Evolutionary conservation across 225 moss, liverwort and hornwort species (phyloP).

Genomic region (Bryoerythrophyllum caledonicum): DNA sequence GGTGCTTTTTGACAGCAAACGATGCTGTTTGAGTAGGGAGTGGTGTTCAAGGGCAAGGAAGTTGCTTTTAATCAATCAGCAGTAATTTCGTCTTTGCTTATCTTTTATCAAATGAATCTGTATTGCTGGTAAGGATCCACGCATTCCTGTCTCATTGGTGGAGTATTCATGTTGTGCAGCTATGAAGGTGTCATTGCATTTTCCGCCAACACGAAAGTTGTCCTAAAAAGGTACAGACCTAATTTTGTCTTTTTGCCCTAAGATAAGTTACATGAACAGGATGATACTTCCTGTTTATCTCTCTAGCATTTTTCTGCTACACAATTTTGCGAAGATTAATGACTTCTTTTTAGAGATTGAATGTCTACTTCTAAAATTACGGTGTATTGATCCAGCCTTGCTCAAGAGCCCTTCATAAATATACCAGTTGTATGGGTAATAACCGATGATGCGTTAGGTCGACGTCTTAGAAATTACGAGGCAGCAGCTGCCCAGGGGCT

Average conservation of each 20-base stretch:
- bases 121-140: conserved; percentile 10
- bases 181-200: conserved; percentile 62
- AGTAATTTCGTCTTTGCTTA: not conserved
- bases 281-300: not conserved
- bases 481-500: conserved; percentile 33
- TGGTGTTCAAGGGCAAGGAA: not conserved
- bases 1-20: not conserved
- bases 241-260: not conserved
- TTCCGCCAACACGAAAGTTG: conserved; percentile 50
- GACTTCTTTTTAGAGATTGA: conserved; percentile 8
- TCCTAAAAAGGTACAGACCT: conserved; percentile 38
- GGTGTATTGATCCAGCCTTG: conserved; percentile 41
- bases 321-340: not conserved
- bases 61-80: conserved; percentile 8
- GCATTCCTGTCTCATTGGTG: conserved; percentile 10
- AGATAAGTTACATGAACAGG: not conserved
- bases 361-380: conserved; percentile 10
- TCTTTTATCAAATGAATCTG: conserved; percentile 5
- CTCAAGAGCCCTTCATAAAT: conserved; percentile 55
- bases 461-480: conserved; percentile 44
- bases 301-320: not conserved
- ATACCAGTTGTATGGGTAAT: conserved; percentile 62
- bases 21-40: not conserved
- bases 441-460: conserved; percentile 54
- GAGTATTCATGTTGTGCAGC: conserved; percentile 36